Evolutionary conservation across 2,329 filamentous ascomycete genomes (phyloP), one percentile per base, ranked within the genome.

Genomic region (Atkinsonella hypoxylon): DNA sequence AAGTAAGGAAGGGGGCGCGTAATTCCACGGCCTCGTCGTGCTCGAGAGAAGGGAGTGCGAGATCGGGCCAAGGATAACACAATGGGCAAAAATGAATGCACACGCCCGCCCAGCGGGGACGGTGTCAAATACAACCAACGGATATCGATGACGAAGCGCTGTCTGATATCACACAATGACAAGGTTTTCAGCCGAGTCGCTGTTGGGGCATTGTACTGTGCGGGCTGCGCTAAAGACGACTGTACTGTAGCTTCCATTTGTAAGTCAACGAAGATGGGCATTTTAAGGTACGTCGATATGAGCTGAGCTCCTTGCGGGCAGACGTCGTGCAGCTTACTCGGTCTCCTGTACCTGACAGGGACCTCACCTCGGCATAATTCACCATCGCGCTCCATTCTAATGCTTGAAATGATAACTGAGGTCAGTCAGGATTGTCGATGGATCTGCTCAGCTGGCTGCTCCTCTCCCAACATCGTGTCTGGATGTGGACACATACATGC

Each of bases 161-260:
- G 31, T 36, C 40, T 26, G 38, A 38, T 4, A 43, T 39, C 39
- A 36, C 30, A 31, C 26, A 17, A n/a, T 2, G 47, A 44, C 47
- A 49, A 44, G 47, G 47, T 49, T 44, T 22, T 49, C 31, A 44
- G 47, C 31, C 47, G 31, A 18, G 40, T 38, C 32, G 20, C 31
- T 12, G 38, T 48, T 36, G 30, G 10, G 15, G 8, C 9, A 26
- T 11, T 32, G 18, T 39, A 49, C 47, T 49, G 47, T 49, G 47
- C 47, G 47, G 39, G 41, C 47, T 32, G 20, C n/a, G 26, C 15
- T 2, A 30, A 30, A 3, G 20, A 11, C 30, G 18, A 41, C 13
- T 20, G 26, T 41, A 41, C 13, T 20, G 26, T 41, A 36, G 12
- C 12, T 15, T 11, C 34, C 11, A 36, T 15, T 36, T 36, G 34